Evolutionary conservation across 805 yeast genomes (phyloP).

Genomic region (Ogataea saltuana): DNA sequence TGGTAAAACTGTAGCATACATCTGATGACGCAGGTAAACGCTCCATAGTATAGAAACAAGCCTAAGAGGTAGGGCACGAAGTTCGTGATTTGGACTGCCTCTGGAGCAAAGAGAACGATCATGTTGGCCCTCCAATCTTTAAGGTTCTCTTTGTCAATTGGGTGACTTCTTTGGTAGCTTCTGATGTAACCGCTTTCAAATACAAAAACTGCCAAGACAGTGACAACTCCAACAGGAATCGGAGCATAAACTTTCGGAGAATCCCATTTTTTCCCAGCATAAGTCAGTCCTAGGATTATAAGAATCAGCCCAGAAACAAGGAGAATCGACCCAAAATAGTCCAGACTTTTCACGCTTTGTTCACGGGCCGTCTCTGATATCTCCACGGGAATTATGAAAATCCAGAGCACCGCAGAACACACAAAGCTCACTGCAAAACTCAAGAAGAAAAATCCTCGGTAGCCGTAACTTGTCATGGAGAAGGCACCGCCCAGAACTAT

Average conservation of each 20-base stretch:
- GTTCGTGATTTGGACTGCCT: conserved; percentile 24
- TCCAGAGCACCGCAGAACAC: conserved; percentile 21
- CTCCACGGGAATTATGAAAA: conserved; percentile 32
- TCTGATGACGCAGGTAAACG: conserved; percentile 12
- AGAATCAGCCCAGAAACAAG: conserved; percentile 41
- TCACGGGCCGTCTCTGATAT: conserved; percentile 29
- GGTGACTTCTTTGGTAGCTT: conserved; percentile 46
- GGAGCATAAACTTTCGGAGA: conserved; percentile 44
- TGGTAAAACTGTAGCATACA: conserved; percentile 25
- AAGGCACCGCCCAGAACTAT: conserved; percentile 48
- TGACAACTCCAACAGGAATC: conserved; percentile 39
- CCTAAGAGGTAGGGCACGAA: conserved; percentile 24
- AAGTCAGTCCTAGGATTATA: conserved; percentile 45
- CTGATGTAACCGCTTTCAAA: conserved; percentile 39
- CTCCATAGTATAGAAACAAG: conserved; percentile 15
- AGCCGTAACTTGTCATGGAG: conserved; percentile 38
- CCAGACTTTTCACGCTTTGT: conserved; percentile 23
- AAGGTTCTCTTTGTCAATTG: conserved; percentile 26
- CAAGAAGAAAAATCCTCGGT: conserved; percentile 41
- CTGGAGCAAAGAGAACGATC: conserved; percentile 27
- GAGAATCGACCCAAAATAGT: conserved; percentile 13
- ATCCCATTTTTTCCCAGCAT: conserved; percentile 47
- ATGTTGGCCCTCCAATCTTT: conserved; percentile 24
- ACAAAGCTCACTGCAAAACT: conserved; percentile 35
- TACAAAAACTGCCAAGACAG: conserved; percentile 29